Conservation (phyloP, 2,329 filamentous ascomycete species). For the Raffaelea ambrosiae region DNA sequence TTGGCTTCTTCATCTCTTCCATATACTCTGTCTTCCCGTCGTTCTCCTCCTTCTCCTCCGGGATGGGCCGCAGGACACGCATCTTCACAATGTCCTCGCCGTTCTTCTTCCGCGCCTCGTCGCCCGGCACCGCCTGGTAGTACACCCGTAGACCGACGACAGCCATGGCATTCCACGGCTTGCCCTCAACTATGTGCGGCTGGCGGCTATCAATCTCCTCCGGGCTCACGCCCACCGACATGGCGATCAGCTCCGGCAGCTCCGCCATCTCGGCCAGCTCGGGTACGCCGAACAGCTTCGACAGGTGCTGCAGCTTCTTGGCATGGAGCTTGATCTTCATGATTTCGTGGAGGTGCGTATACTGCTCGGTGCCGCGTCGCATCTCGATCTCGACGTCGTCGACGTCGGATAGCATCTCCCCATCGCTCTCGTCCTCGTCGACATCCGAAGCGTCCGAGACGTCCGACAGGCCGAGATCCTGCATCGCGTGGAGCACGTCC, state of each 20-base stretch:
- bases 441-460: background rate
- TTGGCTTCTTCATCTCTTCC: too few relatives aligned
- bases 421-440: too few relatives aligned
- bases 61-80: conserved; percentile 17
- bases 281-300: too few relatives aligned
- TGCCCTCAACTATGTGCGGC: conserved; percentile 42
- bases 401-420: conserved; percentile 20
- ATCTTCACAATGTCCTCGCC: conserved; percentile 16
- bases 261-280: too few relatives aligned
- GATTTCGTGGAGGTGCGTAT: too few relatives aligned
- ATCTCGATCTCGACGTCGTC: conserved; percentile 20
- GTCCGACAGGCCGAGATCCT: background rate
- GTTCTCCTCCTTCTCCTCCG: conserved; percentile 29
- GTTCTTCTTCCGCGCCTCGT: background rate
- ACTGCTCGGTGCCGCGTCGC: too few relatives aligned
- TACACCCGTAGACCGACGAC: conserved; percentile 54
- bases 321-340: too few relatives aligned
- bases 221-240: too few relatives aligned
- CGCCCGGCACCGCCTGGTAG: conserved; percentile 27
- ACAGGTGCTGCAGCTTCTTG: too few relatives aligned
- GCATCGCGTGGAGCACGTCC: background rate
- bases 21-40: conserved; percentile 4
- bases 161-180: conserved; percentile 55
- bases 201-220: too few relatives aligned
- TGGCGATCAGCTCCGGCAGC: too few relatives aligned